These are phyloP conservation scores for Lepidium campestre DNA, from an alignment of 441 rosid genomes.

Conservation along the genomic window DNA sequence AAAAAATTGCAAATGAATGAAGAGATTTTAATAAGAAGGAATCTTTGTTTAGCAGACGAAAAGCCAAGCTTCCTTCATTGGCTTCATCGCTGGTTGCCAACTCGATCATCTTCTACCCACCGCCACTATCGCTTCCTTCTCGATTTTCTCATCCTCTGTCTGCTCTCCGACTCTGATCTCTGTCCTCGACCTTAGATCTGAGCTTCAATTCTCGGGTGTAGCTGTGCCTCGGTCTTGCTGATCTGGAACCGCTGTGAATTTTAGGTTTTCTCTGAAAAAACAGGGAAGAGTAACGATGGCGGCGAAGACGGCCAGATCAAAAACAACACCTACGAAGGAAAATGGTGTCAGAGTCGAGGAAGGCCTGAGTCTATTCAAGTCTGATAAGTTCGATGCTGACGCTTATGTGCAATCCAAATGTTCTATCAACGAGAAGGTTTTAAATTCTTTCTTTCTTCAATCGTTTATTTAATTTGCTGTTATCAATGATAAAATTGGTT, in stretches of 20 bases:
- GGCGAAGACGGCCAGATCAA: constrained; percentile 59
- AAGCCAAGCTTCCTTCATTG: constrained; percentile 7
- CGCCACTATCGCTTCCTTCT: background rate
- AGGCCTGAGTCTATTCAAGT: constrained; percentile 76
- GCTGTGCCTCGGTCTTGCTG: background rate
- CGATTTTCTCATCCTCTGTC: background rate
- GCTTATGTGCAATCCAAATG: constrained; percentile 89
- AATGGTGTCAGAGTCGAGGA: constrained; percentile 76
- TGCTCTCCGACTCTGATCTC: background rate
- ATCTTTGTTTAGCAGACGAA: background rate
- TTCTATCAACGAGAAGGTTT: constrained; percentile 91
- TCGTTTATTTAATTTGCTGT: background rate
- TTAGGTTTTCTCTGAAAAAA: background rate
- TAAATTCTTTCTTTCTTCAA: background rate
- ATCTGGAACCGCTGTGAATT: background rate
- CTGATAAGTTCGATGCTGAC: constrained; percentile 91
- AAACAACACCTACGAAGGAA: constrained; percentile 57
- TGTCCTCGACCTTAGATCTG: constrained; percentile 12
- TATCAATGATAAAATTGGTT: background rate
- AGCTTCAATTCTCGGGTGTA: background rate
- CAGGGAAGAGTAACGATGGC: constrained; percentile 38
- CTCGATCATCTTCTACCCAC: constrained; percentile 23
- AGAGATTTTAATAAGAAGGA: background rate
- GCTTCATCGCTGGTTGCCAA: constrained; percentile 20
- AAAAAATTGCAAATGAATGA: too few species aligned